phyloP scores from a whole-genome alignment of 139 green algal genomes.

The Chlamydomonas sp. region DNA sequence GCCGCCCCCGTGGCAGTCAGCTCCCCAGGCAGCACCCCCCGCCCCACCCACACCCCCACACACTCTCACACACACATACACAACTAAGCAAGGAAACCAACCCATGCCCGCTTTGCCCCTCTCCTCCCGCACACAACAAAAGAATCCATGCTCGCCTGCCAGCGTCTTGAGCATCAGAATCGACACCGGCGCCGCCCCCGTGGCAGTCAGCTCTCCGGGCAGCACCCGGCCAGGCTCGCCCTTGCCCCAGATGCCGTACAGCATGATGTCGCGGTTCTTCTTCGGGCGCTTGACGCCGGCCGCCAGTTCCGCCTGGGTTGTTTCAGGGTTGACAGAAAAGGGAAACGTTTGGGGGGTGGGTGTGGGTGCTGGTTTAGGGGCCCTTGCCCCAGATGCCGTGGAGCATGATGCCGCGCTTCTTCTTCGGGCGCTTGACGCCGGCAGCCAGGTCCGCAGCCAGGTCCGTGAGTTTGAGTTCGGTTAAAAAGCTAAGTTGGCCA shows the following conservation, averaged over 20 bases:
- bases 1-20: constrained; percentile 34
- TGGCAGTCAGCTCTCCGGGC: constrained; percentile 43
- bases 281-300: not conserved
- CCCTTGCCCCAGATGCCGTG: constrained; percentile 68
- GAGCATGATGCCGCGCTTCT: constrained; percentile 49
- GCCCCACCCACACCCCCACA: too few species aligned
- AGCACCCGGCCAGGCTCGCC: constrained; percentile 33
- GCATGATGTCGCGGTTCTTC: constrained; percentile 41
- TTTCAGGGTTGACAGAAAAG: too few species aligned
- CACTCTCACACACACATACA: too few species aligned
- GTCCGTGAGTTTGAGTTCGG: too few species aligned
- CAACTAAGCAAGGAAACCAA: too few species aligned
- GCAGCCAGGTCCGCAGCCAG: not conserved
- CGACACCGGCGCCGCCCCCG: constrained; percentile 27
- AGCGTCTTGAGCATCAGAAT: constrained; percentile 30
- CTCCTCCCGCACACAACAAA: too few species aligned
- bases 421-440: not conserved
- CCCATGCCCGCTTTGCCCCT: too few species aligned
- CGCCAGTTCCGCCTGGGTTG: too few species aligned
- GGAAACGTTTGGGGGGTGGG: too few species aligned
- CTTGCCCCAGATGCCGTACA: constrained; percentile 72
- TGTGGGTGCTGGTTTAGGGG: too few species aligned
- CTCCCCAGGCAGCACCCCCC: constrained; percentile 46
- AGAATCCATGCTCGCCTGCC: too few species aligned
- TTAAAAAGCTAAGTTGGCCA: too few species aligned